Evolutionary conservation across 768 basidiomycete genomes (phyloP).

Genomic region (Leccinum rimulosum): DNA sequence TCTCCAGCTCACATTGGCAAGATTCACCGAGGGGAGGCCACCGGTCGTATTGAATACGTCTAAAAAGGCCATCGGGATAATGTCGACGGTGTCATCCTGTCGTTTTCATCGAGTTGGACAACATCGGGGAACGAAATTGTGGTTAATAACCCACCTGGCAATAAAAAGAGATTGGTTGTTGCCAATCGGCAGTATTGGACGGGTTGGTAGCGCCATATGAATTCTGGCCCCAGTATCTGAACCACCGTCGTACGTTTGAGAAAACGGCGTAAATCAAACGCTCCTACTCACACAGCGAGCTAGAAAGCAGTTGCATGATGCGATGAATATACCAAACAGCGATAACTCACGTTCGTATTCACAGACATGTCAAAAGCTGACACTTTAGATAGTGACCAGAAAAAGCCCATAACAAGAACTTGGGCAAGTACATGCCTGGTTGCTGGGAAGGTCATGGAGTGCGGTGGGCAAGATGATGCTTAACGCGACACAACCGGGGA

Average conservation of each 20-base stretch:
- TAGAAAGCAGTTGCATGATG: constrained; percentile 3
- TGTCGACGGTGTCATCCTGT: constrained; percentile 55
- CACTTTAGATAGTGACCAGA: constrained; percentile 1
- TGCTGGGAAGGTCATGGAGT: not conserved
- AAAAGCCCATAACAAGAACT: not conserved
- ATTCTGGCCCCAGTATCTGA: constrained; percentile 39
- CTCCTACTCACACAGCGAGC: constrained; percentile 18
- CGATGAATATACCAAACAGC: not conserved
- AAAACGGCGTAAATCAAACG: not conserved
- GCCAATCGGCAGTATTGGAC: constrained; percentile 29
- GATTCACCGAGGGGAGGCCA: constrained; percentile 55
- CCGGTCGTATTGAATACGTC: constrained; percentile 57
- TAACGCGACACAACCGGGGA: not conserved
- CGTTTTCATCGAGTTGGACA: not conserved
- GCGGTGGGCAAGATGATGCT: not conserved
- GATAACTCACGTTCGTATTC: constrained; percentile 22
- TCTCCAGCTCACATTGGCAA: constrained; percentile 51
- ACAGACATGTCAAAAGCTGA: constrained; percentile 16
- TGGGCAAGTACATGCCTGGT: not conserved
- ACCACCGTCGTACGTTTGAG: not conserved
- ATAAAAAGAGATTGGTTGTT: constrained; percentile 34
- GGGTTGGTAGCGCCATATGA: constrained; percentile 36
- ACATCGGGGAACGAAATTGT: not conserved
- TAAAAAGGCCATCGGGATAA: constrained; percentile 61
- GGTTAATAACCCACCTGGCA: constrained; percentile 22